Conservation (phyloP, 208 protist species). For the Trypanosomatidae sp. region DNA sequence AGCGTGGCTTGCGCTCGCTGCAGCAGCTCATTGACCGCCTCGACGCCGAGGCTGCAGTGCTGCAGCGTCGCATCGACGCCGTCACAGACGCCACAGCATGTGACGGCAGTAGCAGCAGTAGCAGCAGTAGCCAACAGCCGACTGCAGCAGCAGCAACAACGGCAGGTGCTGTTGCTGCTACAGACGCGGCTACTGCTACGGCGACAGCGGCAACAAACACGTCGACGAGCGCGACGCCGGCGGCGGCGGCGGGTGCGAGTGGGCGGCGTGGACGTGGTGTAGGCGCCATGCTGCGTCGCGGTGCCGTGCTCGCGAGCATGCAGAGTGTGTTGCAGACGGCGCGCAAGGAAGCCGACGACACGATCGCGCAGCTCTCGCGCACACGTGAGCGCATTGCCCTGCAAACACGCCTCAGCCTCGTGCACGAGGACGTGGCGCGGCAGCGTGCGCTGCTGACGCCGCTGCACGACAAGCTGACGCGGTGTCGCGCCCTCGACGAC, state of each 20-base stretch:
- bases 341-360: conserved; percentile 31
- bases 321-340: conserved; percentile 42
- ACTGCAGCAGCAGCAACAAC: no score
- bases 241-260: no score
- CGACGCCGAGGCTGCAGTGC: conserved; percentile 11
- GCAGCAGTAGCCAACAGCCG: no score
- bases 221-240: no score
- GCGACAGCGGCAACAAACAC: no score
- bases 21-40: conserved; percentile 24
- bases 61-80: conserved; percentile 8
- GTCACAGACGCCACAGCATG: no score
- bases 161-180: no score
- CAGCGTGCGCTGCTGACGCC: conserved; percentile 30
- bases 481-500: conserved; percentile 11
- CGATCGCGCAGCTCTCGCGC: conserved; percentile 16
- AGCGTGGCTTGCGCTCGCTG: conserved; percentile 28
- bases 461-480: conserved; percentile 30
- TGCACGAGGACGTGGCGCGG: conserved; percentile 34
- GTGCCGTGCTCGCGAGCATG: conserved; percentile 49
- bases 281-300: conserved; percentile 15
- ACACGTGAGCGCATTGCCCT: conserved; percentile 51
- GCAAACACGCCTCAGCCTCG: conserved; percentile 30
- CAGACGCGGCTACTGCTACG: no score
- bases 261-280: conserved; percentile 2
- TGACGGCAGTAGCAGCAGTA: no score